Percentiles rank a stretch among this genome's conserved stretches.
These are phyloP conservation scores for Coniosporium apollinis DNA, from an alignment of 495 filamentous ascomycete species.

Conservation along the genomic window DNA sequence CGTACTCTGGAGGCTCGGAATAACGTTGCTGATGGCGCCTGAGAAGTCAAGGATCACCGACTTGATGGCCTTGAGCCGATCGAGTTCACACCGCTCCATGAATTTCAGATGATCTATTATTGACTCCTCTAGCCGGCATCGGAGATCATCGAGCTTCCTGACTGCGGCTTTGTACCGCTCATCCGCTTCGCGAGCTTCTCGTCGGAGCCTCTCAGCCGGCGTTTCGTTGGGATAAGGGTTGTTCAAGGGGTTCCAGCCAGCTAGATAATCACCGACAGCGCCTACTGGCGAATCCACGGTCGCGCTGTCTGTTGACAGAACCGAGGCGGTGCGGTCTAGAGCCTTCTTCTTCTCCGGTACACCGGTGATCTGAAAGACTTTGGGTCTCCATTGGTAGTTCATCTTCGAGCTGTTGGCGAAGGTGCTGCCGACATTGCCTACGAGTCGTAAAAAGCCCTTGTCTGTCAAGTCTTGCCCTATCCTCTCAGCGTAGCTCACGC, in stretches of 20 bases:
- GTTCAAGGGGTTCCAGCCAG: slow-evolving; percentile 80
- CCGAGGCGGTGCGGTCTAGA: slow-evolving; percentile 38
- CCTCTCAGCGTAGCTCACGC: slow-evolving; percentile 73
- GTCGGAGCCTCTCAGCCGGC: slow-evolving; percentile 63
- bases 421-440: slow-evolving; percentile 85
- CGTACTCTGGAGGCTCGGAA: slow-evolving; percentile 83
- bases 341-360: slow-evolving; percentile 73
- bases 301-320: slow-evolving; percentile 20
- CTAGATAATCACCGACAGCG: slow-evolving; percentile 71
- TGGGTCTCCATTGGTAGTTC: slow-evolving; percentile 93
- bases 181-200: slow-evolving; percentile 82
- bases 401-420: slow-evolving; percentile 96
- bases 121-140: slow-evolving; percentile 86
- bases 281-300: slow-evolving; percentile 52
- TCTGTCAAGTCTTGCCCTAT: slow-evolving; percentile 86
- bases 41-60: slow-evolving; percentile 95
- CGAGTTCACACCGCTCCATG: slow-evolving; percentile 94
- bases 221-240: slow-evolving; percentile 86
- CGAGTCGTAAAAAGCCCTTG: slow-evolving; percentile 72
- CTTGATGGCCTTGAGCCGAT: slow-evolving; percentile 94
- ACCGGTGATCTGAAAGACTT: slow-evolving; percentile 72
- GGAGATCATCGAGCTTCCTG: slow-evolving; percentile 68
- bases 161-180: slow-evolving; percentile 82
- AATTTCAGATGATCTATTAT: slow-evolving; percentile 85
- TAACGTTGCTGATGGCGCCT: slow-evolving; percentile 93